Evolutionary conservation across 2,329 filamentous ascomycete species (phyloP), one percentile per base, ranked within the genome.

Genomic region (Samsoniella hepiali): DNA sequence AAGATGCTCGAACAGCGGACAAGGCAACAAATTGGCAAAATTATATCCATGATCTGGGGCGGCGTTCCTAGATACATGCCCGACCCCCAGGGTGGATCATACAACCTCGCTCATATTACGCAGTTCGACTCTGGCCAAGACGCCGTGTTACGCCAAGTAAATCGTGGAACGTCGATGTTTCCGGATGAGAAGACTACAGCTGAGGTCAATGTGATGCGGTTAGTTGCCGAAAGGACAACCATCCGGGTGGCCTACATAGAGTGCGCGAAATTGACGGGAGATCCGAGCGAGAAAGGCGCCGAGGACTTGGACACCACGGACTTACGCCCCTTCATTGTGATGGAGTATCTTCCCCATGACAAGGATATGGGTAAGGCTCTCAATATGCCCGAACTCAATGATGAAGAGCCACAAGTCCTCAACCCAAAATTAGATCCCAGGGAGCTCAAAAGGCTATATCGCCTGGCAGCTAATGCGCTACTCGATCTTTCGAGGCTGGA

Each of bases 311-410:
- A 55, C 53, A 55, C 53, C 7, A 5, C n/a, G 5, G 53, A 55
- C n/a, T 42, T 55, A 6, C 53, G 53, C 22, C 53, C 53, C 36
- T 55, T 40, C 13, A 42, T 55, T 4, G 1, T 55, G 34, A 55
- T 55, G 53, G 54, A 57, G 15, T 57, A 57, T 57, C 38, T 57
- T 15, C 40, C 38, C 22, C 40, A 57, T 45, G 40, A 57, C 54
- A 45, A 40, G 40, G 54, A 45, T 8, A 57, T 55, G 53, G 53
- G 53, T 36, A 40, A 40, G 36, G 53, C 53, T 3, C 51, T 55
- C 53, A 55, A 55, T 3, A 42, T 36, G 9, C 38, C 54, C 9
- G 54, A 29, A 32, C 27, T 45, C 40, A 7, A 27, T 45, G 40
- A 17, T 44, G 54, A 57, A 57, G 40, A 57, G 40, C 9, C 6